A percentile compares a stretch with the other conserved stretches of the same genome.
These are phyloP conservation scores for Candida parachauliodes DNA, from an alignment of 805 yeast genomes.

Conservation along the genomic window DNA sequence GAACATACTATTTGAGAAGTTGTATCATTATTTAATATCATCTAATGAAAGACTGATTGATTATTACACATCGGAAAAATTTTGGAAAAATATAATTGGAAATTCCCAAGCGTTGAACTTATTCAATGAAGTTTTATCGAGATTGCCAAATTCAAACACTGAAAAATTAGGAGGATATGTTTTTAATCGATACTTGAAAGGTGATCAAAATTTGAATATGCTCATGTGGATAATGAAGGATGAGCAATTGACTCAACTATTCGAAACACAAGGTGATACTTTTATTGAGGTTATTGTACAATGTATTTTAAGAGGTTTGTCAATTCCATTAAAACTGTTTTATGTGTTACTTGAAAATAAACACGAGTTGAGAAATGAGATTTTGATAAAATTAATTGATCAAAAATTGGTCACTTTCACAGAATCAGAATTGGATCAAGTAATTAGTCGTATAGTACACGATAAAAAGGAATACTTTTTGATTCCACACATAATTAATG, in stretches of 20 bases:
- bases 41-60: background rate
- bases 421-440: slow-evolving; percentile 1
- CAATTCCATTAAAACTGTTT: slow-evolving; percentile 1
- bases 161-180: slow-evolving; percentile 2
- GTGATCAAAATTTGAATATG: background rate
- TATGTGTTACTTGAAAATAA: background rate
- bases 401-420: slow-evolving; percentile 6
- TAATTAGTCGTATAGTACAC: slow-evolving; percentile 1
- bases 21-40: slow-evolving; percentile 7
- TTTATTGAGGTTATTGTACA: slow-evolving; percentile 7
- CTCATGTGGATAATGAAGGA: slow-evolving; percentile 11
- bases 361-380: slow-evolving; percentile 1
- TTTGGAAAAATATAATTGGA: slow-evolving; percentile 6
- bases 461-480: slow-evolving; percentile 6
- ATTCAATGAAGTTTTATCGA: slow-evolving; percentile 6
- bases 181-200: background rate
- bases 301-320: slow-evolving; percentile 3
- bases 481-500: slow-evolving; percentile 12
- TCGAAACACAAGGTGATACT: slow-evolving; percentile 2
- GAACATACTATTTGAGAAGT: slow-evolving; percentile 5
- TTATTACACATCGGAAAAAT: slow-evolving; percentile 8
- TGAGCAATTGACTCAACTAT: slow-evolving; percentile 13
- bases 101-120: background rate
- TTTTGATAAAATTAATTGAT: slow-evolving; percentile 9
- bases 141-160: background rate